phyloP scores from a whole-genome alignment of 2,329 filamentous ascomycete species.

The Colletotrichum sp. region DNA sequence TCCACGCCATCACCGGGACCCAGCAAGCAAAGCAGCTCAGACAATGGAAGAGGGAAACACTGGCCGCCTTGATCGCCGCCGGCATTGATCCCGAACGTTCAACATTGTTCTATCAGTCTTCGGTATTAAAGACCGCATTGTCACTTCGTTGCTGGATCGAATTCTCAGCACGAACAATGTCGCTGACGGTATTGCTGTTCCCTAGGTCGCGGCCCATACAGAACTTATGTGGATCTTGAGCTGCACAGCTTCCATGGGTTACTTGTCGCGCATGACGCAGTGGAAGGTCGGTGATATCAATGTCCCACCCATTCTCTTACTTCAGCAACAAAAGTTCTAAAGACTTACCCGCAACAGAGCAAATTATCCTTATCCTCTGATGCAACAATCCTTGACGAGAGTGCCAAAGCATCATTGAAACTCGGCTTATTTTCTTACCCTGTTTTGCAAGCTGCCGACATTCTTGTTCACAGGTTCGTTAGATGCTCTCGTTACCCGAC shows the following conservation, averaged over 20 bases:
- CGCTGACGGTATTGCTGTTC: background rate
- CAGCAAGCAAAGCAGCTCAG: constrained; percentile 68
- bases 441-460: constrained; percentile 92
- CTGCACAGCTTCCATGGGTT: constrained; percentile 89
- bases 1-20: constrained; percentile 87
- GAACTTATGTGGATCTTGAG: constrained; percentile 98
- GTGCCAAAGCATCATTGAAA: constrained; percentile 68
- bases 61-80: constrained; percentile 83
- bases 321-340: background rate
- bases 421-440: constrained; percentile 95
- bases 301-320: background rate
- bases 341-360: constrained; percentile 53
- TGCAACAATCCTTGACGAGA: constrained; percentile 61
- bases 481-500: background rate
- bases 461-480: constrained; percentile 77
- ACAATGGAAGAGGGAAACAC: constrained; percentile 71
- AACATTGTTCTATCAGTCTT: constrained; percentile 82
- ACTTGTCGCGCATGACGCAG: constrained; percentile 97
- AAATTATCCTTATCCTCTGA: constrained; percentile 72
- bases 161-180: background rate
- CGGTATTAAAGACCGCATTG: constrained; percentile 37
- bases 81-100: constrained; percentile 81
- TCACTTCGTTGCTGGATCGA: background rate
- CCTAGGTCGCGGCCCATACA: constrained; percentile 74
- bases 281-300: constrained; percentile 75